Percentiles rank a stretch among this genome's conserved stretches.
Conservation (phyloP, 352 stramenopile genomes). For the Achlya hypogyna region DNA sequence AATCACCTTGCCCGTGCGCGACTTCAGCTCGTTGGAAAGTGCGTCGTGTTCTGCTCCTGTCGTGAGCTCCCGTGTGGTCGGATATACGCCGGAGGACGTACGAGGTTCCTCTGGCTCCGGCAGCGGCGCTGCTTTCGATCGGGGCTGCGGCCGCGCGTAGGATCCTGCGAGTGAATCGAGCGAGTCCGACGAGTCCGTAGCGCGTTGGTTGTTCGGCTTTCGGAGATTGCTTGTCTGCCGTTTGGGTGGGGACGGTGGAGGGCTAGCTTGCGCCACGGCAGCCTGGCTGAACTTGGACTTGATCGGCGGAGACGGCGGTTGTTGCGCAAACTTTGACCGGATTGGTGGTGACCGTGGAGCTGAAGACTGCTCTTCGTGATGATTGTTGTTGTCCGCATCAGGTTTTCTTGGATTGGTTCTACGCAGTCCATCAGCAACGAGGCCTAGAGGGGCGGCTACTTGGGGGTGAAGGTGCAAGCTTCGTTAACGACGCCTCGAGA, state of each 20-base stretch:
- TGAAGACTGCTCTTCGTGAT: neutral
- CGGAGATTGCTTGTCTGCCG: neutral
- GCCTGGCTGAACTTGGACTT: constrained; percentile 15
- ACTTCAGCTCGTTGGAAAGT: constrained; percentile 75
- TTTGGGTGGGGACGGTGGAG: constrained; percentile 7
- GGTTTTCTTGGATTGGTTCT: constrained; percentile 5
- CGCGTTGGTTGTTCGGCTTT: neutral
- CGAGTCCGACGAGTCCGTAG: constrained; percentile 18
- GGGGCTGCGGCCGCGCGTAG: neutral
- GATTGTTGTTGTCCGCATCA: constrained; percentile 10
- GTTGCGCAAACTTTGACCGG: constrained; percentile 8
- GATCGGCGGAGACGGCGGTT: constrained; percentile 12
- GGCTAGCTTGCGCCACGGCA: neutral
- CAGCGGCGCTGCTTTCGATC: constrained; percentile 6
- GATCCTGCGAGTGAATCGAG: neutral
- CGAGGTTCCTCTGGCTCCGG: constrained; percentile 9
- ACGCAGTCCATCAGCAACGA: neutral
- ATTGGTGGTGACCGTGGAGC: constrained; percentile 11
- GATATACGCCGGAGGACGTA: neutral
- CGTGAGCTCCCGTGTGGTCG: constrained; percentile 19
- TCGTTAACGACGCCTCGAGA: constrained; percentile 58
- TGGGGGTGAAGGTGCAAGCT: constrained; percentile 68
- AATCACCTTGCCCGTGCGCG: constrained; percentile 52
- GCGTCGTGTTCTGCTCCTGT: constrained; percentile 53
- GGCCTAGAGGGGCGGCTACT: constrained; percentile 25